Evolutionary conservation across 2,329 filamentous ascomycete genomes (phyloP).

Genomic region (Penicillium olsonii): DNA sequence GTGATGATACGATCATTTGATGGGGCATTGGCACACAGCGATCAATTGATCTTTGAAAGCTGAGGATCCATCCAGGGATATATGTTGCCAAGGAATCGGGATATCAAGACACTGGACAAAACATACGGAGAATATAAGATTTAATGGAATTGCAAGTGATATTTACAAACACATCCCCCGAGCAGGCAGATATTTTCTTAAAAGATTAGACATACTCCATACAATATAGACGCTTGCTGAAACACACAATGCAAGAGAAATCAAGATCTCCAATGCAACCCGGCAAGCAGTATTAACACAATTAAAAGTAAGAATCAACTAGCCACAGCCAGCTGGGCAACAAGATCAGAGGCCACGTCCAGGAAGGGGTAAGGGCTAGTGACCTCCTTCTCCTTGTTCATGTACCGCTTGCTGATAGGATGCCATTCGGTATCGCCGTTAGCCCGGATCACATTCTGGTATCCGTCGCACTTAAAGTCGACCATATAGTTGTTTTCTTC

Average conservation of each 20-base stretch:
- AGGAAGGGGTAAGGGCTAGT: conserved; percentile 94
- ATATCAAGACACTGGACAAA: no score
- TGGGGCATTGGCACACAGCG: no score
- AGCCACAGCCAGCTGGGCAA: conserved; percentile 87
- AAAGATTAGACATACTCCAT: conserved; percentile 9
- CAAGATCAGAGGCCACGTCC: conserved; percentile 87
- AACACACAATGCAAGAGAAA: conserved; percentile 17
- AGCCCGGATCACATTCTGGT: conserved; percentile 77
- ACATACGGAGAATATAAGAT: no score
- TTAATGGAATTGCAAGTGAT: neutral
- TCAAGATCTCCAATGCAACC: conserved; percentile 14
- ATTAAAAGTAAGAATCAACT: conserved; percentile 11
- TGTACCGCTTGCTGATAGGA: conserved; percentile 51
- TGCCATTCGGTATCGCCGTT: conserved; percentile 47
- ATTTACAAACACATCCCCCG: neutral
- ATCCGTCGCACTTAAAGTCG: conserved; percentile 97
- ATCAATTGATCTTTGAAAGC: no score
- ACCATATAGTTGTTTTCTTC: conserved; percentile 92
- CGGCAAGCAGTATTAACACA: conserved; percentile 7
- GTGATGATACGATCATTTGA: no score
- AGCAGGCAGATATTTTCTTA: conserved; percentile 8
- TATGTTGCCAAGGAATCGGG: no score
- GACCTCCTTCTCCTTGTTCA: conserved; percentile 86
- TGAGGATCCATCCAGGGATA: no score
- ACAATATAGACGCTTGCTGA: conserved; percentile 19